These are phyloP conservation scores for Gossypium bickii DNA, from an alignment of 345 rosid species.

Conservation along the genomic window DNA sequence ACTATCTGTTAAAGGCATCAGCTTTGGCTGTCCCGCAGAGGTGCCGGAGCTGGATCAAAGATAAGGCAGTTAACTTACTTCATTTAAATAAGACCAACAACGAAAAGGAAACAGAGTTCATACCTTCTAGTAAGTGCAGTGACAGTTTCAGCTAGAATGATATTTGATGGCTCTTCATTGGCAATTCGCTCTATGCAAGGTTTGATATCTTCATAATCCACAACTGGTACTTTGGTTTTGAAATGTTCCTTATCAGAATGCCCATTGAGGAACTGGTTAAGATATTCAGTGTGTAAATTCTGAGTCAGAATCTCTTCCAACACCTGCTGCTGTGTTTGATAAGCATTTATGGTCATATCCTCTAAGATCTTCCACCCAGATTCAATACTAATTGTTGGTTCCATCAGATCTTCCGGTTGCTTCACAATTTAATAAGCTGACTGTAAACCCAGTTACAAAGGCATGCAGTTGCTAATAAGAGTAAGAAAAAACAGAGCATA, in stretches of 20 bases:
- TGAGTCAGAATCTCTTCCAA: conserved; percentile 12
- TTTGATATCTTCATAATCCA: neutral
- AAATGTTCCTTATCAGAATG: too few relatives aligned
- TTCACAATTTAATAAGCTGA: too few relatives aligned
- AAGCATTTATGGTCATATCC: neutral
- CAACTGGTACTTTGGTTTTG: too few relatives aligned
- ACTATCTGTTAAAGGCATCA: conserved; percentile 86
- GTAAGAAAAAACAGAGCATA: too few relatives aligned
- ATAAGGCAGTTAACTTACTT: neutral
- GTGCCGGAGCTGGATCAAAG: conserved; percentile 73
- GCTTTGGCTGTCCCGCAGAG: conserved; percentile 76
- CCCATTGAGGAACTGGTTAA: conserved; percentile 27
- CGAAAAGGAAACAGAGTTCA: neutral
- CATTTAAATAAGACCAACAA: neutral
- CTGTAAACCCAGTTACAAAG: too few relatives aligned
- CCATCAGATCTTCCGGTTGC: neutral
- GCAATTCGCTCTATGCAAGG: neutral
- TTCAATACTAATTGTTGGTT: neutral
- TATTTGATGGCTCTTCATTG: neutral
- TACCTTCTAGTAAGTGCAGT: conserved; percentile 81
- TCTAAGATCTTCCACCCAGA: neutral
- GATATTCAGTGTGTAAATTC: conserved; percentile 61
- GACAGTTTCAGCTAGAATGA: conserved; percentile 42
- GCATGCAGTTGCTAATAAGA: too few relatives aligned
- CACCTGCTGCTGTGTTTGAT: neutral